Evolutionary conservation across 2,329 filamentous ascomycete species (phyloP).

Genomic region (Hymenoscyphus scutula): DNA sequence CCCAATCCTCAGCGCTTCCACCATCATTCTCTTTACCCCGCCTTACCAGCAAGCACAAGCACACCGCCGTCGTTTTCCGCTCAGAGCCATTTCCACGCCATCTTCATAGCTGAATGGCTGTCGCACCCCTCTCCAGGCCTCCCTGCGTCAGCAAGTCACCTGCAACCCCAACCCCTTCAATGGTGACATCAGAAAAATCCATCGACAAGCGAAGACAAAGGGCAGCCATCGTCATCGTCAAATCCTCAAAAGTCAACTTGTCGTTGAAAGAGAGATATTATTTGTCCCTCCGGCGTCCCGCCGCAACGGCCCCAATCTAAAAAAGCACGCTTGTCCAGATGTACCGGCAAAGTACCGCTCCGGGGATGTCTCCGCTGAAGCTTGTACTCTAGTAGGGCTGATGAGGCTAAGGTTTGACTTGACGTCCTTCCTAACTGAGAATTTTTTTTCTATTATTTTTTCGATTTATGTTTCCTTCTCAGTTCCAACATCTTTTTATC

Average conservation of each 20-base stretch:
- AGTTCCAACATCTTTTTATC: too few relatives aligned
- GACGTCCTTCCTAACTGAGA: too few relatives aligned
- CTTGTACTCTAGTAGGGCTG: too few relatives aligned
- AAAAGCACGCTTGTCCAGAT: neutral
- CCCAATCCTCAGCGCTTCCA: neutral
- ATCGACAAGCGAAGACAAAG: too few relatives aligned
- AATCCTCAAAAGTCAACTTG: neutral
- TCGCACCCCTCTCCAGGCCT: neutral
- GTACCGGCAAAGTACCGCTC: neutral
- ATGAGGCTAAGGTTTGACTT: too few relatives aligned
- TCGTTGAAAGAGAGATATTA: conserved; percentile 2
- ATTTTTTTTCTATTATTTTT: too few relatives aligned
- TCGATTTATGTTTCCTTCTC: too few relatives aligned
- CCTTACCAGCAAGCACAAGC: neutral
- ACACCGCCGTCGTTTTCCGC: conserved; percentile 1
- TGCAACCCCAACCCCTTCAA: neutral
- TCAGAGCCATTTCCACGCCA: neutral
- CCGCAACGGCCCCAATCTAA: neutral
- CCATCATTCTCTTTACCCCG: neutral
- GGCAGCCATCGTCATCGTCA: neutral
- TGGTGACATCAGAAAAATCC: neutral
- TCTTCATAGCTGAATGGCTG: neutral
- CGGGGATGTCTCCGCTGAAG: neutral
- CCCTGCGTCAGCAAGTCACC: neutral
- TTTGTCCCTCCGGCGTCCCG: neutral